Evolutionary conservation across 2,329 filamentous ascomycete species (phyloP), one percentile per base, ranked within the genome.

Genomic region (Ophiostoma perfectum): DNA sequence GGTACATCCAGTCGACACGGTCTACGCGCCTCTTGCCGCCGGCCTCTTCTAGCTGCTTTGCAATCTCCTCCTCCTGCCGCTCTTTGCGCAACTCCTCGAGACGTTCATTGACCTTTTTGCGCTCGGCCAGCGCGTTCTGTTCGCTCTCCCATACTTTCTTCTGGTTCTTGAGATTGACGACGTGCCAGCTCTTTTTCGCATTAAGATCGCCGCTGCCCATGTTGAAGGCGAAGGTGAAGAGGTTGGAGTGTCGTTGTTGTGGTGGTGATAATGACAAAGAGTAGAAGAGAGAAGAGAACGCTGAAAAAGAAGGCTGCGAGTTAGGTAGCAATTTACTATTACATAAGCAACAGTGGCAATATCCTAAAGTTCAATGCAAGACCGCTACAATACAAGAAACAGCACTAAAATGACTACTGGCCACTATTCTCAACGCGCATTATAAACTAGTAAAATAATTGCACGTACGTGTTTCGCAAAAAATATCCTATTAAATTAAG

Each of bases 1-100:
- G 88, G 79, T 99, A 99, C 92, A 99, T 97, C 92, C 95, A 99
- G 75, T 98, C 95, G 39, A 99, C 94, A 47, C 93, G 88, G 74
- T 94, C 89, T 42, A 90, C 81, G 67, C 90, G 85, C 75, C 92
- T 93, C 74, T 86, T 87, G 68, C 93, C 93, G 49, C 95, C 95
- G 0, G 93, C 90, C 2, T 90, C 89, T 79, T 97, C 95, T 68
- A 97, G 92, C 73, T 98, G 85, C 66, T 88, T 87, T 78, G 97
- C 91, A 0, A 98, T 86, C 77, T 98, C 93, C 78, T 97, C 92
- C 73, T 97, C 91, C 64, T 91, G 89, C 64, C 93, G 88, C 80
- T 99, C 96, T 77, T 98, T 93, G 73, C 93, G 92, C 72, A 96
- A 89, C 79, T 99, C 95, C 75, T 96, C 93, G 75, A 93, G 87